A percentile compares a stretch with the other conserved stretches of the same genome.
These are phyloP conservation scores for Mrakia frigida DNA, from an alignment of 768 basidiomycete species.

Conservation along the genomic window DNA sequence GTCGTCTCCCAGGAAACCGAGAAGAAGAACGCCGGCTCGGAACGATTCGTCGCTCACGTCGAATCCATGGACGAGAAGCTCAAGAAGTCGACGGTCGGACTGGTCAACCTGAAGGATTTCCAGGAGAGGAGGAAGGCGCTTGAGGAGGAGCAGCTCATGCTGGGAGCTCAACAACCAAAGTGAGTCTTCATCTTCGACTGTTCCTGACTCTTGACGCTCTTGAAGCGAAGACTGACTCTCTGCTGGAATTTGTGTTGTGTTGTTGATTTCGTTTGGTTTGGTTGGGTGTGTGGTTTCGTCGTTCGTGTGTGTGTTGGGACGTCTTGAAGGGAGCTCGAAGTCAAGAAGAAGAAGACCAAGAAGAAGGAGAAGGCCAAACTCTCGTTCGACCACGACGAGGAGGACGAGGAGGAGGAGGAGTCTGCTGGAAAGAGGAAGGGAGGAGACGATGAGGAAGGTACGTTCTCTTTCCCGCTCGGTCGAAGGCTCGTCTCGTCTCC, in stretches of 20 bases:
- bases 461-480: neutral
- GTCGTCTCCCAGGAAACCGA: constrained; percentile 62
- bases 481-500: neutral
- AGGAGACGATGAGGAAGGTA: constrained; percentile 30
- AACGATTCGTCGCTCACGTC: constrained; percentile 88
- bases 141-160: constrained; percentile 69
- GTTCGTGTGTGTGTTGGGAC: neutral
- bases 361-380: constrained; percentile 80
- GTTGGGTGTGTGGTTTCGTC: neutral
- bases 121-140: constrained; percentile 80
- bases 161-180: constrained; percentile 9
- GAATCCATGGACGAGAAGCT: constrained; percentile 91
- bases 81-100: constrained; percentile 83
- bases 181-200: neutral
- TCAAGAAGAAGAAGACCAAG: constrained; percentile 90
- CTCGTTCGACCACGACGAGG: constrained; percentile 87
- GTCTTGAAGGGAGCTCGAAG: constrained; percentile 55
- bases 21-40: constrained; percentile 62
- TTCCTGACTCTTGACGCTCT: neutral
- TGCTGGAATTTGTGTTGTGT: too few relatives aligned
- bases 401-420: constrained; percentile 52
- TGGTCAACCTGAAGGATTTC: constrained; percentile 87
- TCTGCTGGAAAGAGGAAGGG: constrained; percentile 29
- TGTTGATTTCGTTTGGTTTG: too few relatives aligned
- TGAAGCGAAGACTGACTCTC: too few relatives aligned